A percentile compares a stretch with the other conserved stretches of the same genome.
Conservation (phyloP, 2,329 filamentous ascomycete genomes). For the Aspergillus sp. region DNA sequence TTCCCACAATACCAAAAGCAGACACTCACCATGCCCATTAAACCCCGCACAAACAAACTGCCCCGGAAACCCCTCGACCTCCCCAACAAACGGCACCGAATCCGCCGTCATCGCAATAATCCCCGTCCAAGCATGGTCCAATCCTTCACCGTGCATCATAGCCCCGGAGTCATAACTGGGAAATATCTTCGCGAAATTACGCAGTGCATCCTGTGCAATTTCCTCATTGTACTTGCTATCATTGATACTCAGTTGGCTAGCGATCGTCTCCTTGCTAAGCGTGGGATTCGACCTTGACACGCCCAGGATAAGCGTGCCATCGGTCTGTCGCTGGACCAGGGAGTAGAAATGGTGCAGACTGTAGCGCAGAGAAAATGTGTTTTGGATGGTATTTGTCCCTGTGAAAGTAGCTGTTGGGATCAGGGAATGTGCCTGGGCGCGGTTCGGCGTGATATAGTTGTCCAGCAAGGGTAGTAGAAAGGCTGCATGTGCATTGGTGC, state of each 20-base stretch:
- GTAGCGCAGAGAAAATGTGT: constrained; percentile 43
- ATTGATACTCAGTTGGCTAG: constrained; percentile 29
- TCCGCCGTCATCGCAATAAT: constrained; percentile 45
- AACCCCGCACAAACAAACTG: constrained; percentile 48
- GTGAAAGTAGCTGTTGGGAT: constrained; percentile 35
- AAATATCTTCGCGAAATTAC: constrained; percentile 31
- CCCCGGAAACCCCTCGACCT: constrained; percentile 34
- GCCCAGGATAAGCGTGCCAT: constrained; percentile 41
- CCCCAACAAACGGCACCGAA: constrained; percentile 43
- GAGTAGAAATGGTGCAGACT: constrained; percentile 45
- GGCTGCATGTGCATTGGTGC: constrained; percentile 20
- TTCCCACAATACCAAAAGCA: background rate
- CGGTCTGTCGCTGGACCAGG: constrained; percentile 39
- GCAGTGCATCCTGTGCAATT: constrained; percentile 32
- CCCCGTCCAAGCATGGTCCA: constrained; percentile 43
- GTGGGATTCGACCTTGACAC: constrained; percentile 38
- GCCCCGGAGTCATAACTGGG: constrained; percentile 13
- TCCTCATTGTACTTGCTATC: constrained; percentile 37
- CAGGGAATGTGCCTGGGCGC: constrained; percentile 41
- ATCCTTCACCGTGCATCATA: constrained; percentile 35
- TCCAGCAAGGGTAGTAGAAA: constrained; percentile 14
- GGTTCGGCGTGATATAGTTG: constrained; percentile 35
- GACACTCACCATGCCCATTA: constrained; percentile 38
- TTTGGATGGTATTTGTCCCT: constrained; percentile 26
- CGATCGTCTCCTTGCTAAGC: constrained; percentile 24